These are phyloP conservation scores for Fusarium falciforme DNA, from an alignment of 2,329 filamentous ascomycete species.

Conservation along the genomic window DNA sequence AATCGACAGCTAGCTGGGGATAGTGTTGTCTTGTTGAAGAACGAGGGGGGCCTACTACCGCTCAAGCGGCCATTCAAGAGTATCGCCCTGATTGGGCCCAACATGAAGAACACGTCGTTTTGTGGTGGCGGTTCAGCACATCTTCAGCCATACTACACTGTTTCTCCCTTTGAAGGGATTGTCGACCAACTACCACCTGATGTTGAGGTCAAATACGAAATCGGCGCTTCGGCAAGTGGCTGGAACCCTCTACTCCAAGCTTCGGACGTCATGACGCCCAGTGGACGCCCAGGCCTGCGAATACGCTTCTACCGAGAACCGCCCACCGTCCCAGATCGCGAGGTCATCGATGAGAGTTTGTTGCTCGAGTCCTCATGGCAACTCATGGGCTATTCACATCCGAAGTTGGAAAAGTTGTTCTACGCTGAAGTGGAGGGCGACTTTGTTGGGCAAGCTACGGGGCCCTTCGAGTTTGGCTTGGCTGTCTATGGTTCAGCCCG, in stretches of 20 bases:
- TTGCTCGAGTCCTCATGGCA: slow-evolving; percentile 34
- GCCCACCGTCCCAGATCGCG: background rate
- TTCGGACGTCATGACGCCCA: background rate
- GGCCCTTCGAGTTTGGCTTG: slow-evolving; percentile 47
- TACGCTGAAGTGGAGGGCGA: slow-evolving; percentile 37
- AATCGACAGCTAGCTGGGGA: background rate
- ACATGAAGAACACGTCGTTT: slow-evolving; percentile 54
- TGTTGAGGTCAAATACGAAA: background rate
- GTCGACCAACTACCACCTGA: slow-evolving; percentile 3
- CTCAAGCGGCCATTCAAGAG: slow-evolving; percentile 50
- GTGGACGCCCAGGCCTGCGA: background rate
- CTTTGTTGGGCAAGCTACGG: slow-evolving; percentile 26
- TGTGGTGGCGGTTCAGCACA: slow-evolving; percentile 48
- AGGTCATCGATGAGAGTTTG: slow-evolving; percentile 27
- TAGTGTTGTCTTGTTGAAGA: slow-evolving; percentile 74
- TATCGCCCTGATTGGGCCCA: slow-evolving; percentile 66
- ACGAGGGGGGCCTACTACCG: slow-evolving; percentile 67
- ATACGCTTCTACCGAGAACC: slow-evolving; percentile 11
- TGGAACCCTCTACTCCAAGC: background rate
- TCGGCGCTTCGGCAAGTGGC: slow-evolving; percentile 2
- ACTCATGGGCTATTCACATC: slow-evolving; percentile 40
- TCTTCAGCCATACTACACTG: slow-evolving; percentile 46
- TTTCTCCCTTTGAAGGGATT: slow-evolving; percentile 46
- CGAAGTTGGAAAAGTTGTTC: slow-evolving; percentile 28
- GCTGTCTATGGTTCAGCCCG: slow-evolving; percentile 47